phyloP scores from a whole-genome alignment of 495 filamentous ascomycete species.

The Penicillium maclennaniae region DNA sequence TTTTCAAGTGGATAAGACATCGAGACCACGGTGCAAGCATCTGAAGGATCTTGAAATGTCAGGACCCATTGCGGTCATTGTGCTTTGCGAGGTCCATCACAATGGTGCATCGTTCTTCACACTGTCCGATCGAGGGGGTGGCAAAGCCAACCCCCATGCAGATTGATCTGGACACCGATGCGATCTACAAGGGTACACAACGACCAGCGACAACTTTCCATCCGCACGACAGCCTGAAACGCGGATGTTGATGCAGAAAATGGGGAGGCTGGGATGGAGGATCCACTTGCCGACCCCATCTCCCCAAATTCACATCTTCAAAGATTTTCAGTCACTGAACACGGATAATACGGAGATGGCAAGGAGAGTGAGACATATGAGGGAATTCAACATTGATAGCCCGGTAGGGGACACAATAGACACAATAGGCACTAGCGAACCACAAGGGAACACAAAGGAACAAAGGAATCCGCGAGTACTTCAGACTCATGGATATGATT shows the following conservation, averaged over 20 bases:
- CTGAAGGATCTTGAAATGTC: not conserved
- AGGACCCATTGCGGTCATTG: no score
- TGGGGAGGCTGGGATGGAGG: conserved; percentile 19
- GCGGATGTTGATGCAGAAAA: conserved; percentile 5
- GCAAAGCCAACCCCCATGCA: not conserved
- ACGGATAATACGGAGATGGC: not conserved
- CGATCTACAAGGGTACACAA: no score
- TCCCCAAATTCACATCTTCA: not conserved
- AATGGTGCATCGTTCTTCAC: no score
- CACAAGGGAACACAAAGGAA: no score
- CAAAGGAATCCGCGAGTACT: no score
- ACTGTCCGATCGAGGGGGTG: not conserved
- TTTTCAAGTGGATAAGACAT: not conserved
- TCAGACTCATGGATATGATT: not conserved
- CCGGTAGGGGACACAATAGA: no score
- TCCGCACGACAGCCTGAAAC: no score
- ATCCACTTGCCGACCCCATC: conserved; percentile 1
- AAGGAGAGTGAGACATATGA: not conserved
- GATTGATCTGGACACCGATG: not conserved
- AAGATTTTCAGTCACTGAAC: no score
- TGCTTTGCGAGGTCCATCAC: no score
- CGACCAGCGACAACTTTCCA: not conserved
- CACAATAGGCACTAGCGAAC: no score
- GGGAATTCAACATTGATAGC: not conserved
- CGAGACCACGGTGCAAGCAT: not conserved